Conservation (phyloP, 331 rosid species). For the Saraca asoca region DNA sequence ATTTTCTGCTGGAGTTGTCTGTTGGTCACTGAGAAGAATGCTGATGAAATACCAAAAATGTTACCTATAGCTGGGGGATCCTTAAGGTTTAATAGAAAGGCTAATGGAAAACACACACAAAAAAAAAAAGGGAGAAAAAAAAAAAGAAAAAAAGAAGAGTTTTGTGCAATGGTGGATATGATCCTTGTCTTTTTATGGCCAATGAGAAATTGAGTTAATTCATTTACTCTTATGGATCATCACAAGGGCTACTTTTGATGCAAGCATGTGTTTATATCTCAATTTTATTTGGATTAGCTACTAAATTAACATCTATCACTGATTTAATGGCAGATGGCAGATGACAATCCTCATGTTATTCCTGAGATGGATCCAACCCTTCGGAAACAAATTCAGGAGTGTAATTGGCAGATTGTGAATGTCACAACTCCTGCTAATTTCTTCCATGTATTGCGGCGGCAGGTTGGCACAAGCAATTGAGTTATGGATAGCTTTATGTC, state of each 20-base stretch:
- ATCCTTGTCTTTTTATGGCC: not conserved
- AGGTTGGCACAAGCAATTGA: constrained; percentile 49
- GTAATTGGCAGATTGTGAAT: constrained; percentile 91
- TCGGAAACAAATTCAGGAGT: constrained; percentile 88
- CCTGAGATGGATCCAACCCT: constrained; percentile 95
- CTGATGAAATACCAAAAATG: too few species aligned
- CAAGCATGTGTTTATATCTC: not conserved
- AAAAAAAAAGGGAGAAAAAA: too few species aligned
- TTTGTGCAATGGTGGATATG: not conserved
- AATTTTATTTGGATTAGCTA: not conserved
- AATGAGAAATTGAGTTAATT: too few species aligned
- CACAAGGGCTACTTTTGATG: not conserved
- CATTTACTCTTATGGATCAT: not conserved
- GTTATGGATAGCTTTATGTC: constrained; percentile 28
- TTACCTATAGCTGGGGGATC: too few species aligned
- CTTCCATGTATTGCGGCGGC: constrained; percentile 87
- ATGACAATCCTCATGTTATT: constrained; percentile 76
- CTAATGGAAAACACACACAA: too few species aligned
- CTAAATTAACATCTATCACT: constrained; percentile 1
- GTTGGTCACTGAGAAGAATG: too few species aligned
- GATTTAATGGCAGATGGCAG: constrained; percentile 73
- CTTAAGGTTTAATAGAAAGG: too few species aligned
- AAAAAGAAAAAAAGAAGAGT: too few species aligned
- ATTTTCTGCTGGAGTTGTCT: too few species aligned
- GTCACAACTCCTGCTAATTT: constrained; percentile 95